phyloP scores from a whole-genome alignment of 176 grass and related monocot species.

The Avena insularis region DNA sequence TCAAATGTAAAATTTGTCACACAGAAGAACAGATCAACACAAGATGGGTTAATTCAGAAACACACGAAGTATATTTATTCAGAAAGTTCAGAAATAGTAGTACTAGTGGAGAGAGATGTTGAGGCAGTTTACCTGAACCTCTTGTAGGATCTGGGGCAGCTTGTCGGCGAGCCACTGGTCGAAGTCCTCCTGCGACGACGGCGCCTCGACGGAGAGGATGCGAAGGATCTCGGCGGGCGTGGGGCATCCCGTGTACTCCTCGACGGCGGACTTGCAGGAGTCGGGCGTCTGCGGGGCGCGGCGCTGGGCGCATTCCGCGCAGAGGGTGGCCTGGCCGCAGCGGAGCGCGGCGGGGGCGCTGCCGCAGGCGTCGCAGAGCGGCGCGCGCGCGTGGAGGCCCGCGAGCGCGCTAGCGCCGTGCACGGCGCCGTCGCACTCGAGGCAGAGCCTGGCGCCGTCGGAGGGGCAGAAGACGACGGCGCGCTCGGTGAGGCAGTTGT shows the following conservation, averaged over 20 bases:
- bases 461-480: slow-evolving; percentile 61
- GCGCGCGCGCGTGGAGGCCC: slow-evolving; percentile 41
- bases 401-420: slow-evolving; percentile 38
- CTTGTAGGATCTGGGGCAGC: not conserved
- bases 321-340: not conserved
- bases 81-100: not conserved
- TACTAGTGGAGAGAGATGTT: not conserved
- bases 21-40: not conserved
- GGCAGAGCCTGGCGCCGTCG: slow-evolving; percentile 54
- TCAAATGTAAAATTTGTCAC: not conserved
- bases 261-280: not conserved
- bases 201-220: slow-evolving; percentile 35
- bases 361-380: slow-evolving; percentile 54
- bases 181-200: not conserved
- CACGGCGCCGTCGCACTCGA: slow-evolving; percentile 47
- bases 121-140: not conserved
- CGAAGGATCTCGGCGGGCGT: not conserved
- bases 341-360: slow-evolving; percentile 17
- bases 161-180: slow-evolving; percentile 27
- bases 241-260: slow-evolving; percentile 43
- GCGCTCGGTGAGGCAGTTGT: slow-evolving; percentile 34
- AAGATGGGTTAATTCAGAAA: not conserved
- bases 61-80: not conserved
- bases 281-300: no score
- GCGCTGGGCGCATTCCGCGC: slow-evolving; percentile 21